Conservation (phyloP, 2,329 filamentous ascomycete genomes). For the Arthroderma sp. region DNA sequence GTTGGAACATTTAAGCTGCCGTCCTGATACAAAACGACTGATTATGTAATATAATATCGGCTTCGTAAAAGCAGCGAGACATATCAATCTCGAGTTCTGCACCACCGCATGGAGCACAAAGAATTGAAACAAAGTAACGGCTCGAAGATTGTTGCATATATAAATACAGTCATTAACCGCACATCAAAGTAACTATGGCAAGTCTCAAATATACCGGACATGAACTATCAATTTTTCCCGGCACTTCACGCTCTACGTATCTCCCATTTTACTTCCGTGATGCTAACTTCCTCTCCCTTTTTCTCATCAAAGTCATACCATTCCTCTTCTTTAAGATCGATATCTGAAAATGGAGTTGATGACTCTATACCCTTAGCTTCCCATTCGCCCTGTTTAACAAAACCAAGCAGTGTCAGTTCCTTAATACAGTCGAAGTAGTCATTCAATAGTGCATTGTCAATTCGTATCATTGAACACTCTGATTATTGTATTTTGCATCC, state of each 20-base stretch:
- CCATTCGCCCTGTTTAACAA: slow-evolving; percentile 61
- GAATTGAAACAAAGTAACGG: too few species aligned
- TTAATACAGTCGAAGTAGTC: slow-evolving; percentile 2
- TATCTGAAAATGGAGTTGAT: slow-evolving; percentile 62
- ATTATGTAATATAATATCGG: background rate
- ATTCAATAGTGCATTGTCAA: slow-evolving; percentile 3
- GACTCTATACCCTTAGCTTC: slow-evolving; percentile 70
- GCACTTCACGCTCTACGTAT: slow-evolving; percentile 53
- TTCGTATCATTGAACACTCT: background rate
- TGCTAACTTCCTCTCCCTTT: slow-evolving; percentile 76
- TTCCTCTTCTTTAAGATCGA: slow-evolving; percentile 79
- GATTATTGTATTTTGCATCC: background rate
- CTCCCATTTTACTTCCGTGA: slow-evolving; percentile 79
- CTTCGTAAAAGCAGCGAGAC: background rate
- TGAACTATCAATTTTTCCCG: background rate
- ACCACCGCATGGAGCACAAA: too few species aligned
- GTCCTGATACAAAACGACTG: background rate
- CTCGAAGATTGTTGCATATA: too few species aligned
- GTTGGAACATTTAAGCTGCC: background rate
- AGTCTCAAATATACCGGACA: too few species aligned
- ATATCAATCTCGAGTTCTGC: too few species aligned
- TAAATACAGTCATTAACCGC: too few species aligned
- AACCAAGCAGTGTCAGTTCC: background rate
- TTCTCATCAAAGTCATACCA: slow-evolving; percentile 99
- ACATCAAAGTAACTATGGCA: too few species aligned